Percentiles rank a stretch among this genome's conserved stretches.
phyloP scores from a whole-genome alignment of 177 flowering plant species.

The Vitis hybrid region DNA sequence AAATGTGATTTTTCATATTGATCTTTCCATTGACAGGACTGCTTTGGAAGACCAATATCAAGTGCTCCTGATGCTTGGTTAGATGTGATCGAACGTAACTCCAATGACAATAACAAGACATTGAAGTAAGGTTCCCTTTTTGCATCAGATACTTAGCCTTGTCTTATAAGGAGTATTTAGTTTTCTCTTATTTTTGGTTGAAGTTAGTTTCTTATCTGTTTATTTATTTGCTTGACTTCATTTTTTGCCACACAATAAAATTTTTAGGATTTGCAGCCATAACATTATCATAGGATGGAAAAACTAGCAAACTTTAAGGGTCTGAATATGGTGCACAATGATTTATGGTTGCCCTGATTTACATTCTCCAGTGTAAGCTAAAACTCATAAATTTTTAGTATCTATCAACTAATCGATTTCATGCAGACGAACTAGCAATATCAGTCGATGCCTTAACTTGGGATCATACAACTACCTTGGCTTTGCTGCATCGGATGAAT shows the following conservation, averaged over 20 bases:
- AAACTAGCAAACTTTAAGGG: too few relatives aligned
- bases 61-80: constrained; percentile 99
- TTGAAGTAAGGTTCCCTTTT: constrained; percentile 37
- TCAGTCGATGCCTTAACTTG: constrained; percentile 76
- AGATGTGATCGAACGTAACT: constrained; percentile 91
- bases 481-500: constrained; percentile 95
- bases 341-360: too few relatives aligned
- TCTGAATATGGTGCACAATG: too few relatives aligned
- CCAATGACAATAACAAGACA: constrained; percentile 89
- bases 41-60: constrained; percentile 92
- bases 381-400: neutral
- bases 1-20: neutral
- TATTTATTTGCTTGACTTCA: neutral
- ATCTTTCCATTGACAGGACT: constrained; percentile 50
- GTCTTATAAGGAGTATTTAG: constrained; percentile 13
- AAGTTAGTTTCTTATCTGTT: too few relatives aligned
- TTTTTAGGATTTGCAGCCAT: too few relatives aligned
- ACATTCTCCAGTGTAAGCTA: too few relatives aligned
- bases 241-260: too few relatives aligned
- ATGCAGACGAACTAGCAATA: constrained; percentile 72
- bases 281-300: too few relatives aligned
- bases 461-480: constrained; percentile 99
- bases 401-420: neutral
- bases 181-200: neutral
- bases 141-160: too few relatives aligned